Percentiles rank a stretch among this genome's conserved stretches.
phyloP scores from a whole-genome alignment of 2,329 filamentous ascomycete species.

The Myriosclerotinia scirpicola region DNA sequence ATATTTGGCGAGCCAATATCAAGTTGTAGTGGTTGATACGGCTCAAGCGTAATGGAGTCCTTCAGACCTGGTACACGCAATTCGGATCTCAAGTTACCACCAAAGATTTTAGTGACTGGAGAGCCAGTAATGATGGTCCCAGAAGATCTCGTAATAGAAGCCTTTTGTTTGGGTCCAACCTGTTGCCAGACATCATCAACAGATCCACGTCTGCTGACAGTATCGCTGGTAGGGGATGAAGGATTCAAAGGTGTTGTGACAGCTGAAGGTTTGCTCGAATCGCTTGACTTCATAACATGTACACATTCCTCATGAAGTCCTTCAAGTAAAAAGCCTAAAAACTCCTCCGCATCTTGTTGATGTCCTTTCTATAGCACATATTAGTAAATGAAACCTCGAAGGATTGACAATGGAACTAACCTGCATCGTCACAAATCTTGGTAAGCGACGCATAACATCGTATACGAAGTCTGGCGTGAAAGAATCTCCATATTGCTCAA shows the following conservation, averaged over 20 bases:
- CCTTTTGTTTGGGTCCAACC: slow-evolving; percentile 87
- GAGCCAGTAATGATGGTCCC: slow-evolving; percentile 73
- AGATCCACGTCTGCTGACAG: slow-evolving; percentile 39
- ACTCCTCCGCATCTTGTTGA: slow-evolving; percentile 97
- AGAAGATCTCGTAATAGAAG: slow-evolving; percentile 82
- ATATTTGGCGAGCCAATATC: slow-evolving; percentile 88
- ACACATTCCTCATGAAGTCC: slow-evolving; percentile 91
- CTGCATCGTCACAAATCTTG: slow-evolving; percentile 89
- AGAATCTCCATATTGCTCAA: slow-evolving; percentile 86
- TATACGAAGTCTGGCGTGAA: slow-evolving; percentile 96
- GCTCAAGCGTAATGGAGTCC: slow-evolving; percentile 86
- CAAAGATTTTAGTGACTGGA: slow-evolving; percentile 92
- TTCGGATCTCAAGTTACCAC: slow-evolving; percentile 86
- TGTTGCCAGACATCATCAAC: slow-evolving; percentile 80
- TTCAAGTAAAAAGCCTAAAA: slow-evolving; percentile 88
- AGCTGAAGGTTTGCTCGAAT: slow-evolving; percentile 43
- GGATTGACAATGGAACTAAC: slow-evolving; percentile 52
- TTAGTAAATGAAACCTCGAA: slow-evolving; percentile 25
- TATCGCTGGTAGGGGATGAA: slow-evolving; percentile 48
- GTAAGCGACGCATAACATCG: slow-evolving; percentile 81
- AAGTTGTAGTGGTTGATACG: slow-evolving; percentile 90
- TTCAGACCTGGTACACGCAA: slow-evolving; percentile 83
- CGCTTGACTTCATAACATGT: slow-evolving; percentile 59
- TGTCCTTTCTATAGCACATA: slow-evolving; percentile 68
- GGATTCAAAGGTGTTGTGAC: slow-evolving; percentile 46